Percentiles rank a stretch among this genome's conserved stretches.
Evolutionary conservation across 1,284 basidiomycete genomes (phyloP).

Genomic region (Phylloboletellus chloephorus): DNA sequence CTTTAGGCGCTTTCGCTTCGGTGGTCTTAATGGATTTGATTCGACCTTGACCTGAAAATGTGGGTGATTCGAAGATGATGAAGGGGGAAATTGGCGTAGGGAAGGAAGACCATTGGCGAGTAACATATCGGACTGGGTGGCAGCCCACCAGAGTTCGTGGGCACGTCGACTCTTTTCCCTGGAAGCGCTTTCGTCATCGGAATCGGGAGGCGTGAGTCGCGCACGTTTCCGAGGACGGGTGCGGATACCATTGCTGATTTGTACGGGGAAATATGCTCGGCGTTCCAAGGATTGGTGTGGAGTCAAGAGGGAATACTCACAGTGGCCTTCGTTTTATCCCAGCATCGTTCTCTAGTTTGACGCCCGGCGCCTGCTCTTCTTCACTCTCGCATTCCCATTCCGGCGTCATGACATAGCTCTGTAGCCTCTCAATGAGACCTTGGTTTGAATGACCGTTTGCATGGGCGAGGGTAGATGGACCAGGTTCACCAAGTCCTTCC

Average conservation of each 20-base stretch:
- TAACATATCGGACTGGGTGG: slow-evolving; percentile 54
- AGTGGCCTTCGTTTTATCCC: slow-evolving; percentile 59
- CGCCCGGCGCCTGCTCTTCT: slow-evolving; percentile 25
- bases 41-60: slow-evolving; percentile 11
- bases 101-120: slow-evolving; percentile 61
- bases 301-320: slow-evolving; percentile 35
- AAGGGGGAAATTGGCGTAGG: slow-evolving; percentile 43
- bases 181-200: slow-evolving; percentile 26
- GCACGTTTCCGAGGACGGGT: slow-evolving; percentile 42
- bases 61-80: slow-evolving; percentile 16
- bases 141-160: slow-evolving; percentile 70
- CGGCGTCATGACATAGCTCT: slow-evolving; percentile 32
- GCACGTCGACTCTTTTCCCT: slow-evolving; percentile 35
- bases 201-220: slow-evolving; percentile 32
- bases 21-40: slow-evolving; percentile 13
- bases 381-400: slow-evolving; percentile 41
- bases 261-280: slow-evolving; percentile 3
- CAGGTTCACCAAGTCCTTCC: slow-evolving; percentile 31
- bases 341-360: slow-evolving; percentile 36
- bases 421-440: slow-evolving; percentile 17
- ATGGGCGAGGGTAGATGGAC: slow-evolving; percentile 30
- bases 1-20: slow-evolving; percentile 33
- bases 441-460: slow-evolving; percentile 25
- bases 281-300: slow-evolving; percentile 7
- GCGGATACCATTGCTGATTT: slow-evolving; percentile 36